Percentiles rank a stretch among this genome's conserved stretches.
Conservation (phyloP, 2,329 filamentous ascomycete genomes). For the Monosporascus cannonballus region DNA sequence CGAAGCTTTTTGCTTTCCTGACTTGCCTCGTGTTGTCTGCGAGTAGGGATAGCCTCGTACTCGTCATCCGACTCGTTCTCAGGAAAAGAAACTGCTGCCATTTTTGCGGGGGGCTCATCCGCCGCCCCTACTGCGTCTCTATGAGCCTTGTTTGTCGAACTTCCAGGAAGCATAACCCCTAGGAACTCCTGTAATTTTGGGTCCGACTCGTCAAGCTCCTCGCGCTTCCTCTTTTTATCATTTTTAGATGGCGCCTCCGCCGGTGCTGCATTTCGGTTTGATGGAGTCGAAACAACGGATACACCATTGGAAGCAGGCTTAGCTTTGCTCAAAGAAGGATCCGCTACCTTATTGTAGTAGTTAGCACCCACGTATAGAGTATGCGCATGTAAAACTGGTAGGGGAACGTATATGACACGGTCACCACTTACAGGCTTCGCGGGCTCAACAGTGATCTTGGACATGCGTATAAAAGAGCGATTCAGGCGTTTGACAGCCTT, state of each 20-base stretch:
- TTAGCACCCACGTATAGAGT: constrained; percentile 3
- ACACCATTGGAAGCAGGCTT: constrained; percentile 10
- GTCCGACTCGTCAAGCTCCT: constrained; percentile 54
- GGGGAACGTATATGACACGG: too few relatives aligned
- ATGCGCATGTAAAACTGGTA: too few relatives aligned
- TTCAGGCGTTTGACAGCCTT: constrained; percentile 93
- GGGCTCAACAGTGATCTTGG: constrained; percentile 83
- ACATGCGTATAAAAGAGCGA: constrained; percentile 91
- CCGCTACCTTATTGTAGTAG: constrained; percentile 28
- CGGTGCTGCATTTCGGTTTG: constrained; percentile 11
- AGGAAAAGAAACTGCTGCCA: constrained; percentile 33
- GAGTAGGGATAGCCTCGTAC: constrained; percentile 60
- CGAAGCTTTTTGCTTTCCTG: constrained; percentile 20
- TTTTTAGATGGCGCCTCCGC: constrained; percentile 30
- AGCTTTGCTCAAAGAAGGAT: constrained; percentile 30
- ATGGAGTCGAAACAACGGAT: not conserved
- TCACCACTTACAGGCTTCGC: constrained; percentile 63
- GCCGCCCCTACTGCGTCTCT: constrained; percentile 31
- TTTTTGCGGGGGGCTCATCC: constrained; percentile 34
- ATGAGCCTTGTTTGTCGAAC: constrained; percentile 54
- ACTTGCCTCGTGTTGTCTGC: constrained; percentile 42
- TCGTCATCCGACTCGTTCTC: constrained; percentile 66
- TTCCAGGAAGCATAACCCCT: constrained; percentile 68
- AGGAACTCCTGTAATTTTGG: constrained; percentile 83
- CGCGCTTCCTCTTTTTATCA: constrained; percentile 63